phyloP scores from a whole-genome alignment of 495 filamentous ascomycete genomes.

The Penicillium pulvis region DNA sequence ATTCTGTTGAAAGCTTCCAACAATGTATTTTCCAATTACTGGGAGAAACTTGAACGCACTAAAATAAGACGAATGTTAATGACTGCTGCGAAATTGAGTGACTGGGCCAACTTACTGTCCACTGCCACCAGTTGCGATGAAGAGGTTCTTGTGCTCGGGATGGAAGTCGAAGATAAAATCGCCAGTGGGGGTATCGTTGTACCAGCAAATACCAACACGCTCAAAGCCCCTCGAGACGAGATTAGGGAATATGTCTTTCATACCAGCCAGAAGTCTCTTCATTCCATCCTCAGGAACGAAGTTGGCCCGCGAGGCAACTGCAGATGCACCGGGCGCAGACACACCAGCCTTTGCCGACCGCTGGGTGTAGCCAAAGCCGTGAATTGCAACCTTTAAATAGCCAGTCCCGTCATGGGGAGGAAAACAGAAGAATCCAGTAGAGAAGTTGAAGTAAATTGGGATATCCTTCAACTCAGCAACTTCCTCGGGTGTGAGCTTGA shows the following conservation, averaged over 20 bases:
- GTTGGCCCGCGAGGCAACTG: conserved; percentile 30
- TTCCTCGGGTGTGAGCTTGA: conserved; percentile 65
- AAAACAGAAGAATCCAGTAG: conserved; percentile 74
- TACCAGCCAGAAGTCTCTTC: conserved; percentile 53
- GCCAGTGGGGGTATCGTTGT: conserved; percentile 71
- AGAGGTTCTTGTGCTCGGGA: conserved; percentile 61
- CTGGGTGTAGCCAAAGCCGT: conserved; percentile 69
- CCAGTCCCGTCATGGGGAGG: conserved; percentile 53
- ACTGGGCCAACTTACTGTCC: conserved; percentile 58
- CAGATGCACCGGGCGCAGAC: conserved; percentile 25
- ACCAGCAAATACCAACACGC: conserved; percentile 77
- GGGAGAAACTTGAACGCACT: conserved; percentile 53
- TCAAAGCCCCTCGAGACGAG: conserved; percentile 61
- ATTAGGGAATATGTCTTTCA: conserved; percentile 60
- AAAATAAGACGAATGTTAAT: not conserved
- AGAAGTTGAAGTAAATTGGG: conserved; percentile 76
- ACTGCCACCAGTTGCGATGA: conserved; percentile 76
- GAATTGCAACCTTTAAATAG: conserved; percentile 71
- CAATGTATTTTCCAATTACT: conserved; percentile 47
- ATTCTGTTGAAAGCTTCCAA: conserved; percentile 39
- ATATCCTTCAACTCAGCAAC: conserved; percentile 56
- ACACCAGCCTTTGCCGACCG: conserved; percentile 17
- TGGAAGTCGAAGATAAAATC: conserved; percentile 79
- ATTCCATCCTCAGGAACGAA: conserved; percentile 58
- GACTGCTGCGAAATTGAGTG: not conserved